These are phyloP conservation scores for Oryza brachyantha DNA, from an alignment of 176 grass and related monocot species.

Conservation along the genomic window DNA sequence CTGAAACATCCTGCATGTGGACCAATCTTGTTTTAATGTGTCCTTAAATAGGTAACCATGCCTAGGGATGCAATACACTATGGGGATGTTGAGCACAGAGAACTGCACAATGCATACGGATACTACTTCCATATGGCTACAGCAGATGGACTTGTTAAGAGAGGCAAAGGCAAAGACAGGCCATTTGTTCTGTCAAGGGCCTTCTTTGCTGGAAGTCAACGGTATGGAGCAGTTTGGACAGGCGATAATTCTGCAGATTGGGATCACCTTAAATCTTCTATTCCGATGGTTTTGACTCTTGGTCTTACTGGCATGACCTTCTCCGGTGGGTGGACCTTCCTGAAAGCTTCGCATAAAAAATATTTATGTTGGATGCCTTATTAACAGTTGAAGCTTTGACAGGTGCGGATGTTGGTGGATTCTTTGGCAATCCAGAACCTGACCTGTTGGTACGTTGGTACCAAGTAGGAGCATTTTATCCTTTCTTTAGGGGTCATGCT, in stretches of 20 bases:
- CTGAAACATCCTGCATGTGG: not conserved
- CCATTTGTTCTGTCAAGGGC: slow-evolving; percentile 98
- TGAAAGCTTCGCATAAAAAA: slow-evolving; percentile 10
- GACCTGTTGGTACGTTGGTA: slow-evolving; percentile 94
- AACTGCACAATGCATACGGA: slow-evolving; percentile 97
- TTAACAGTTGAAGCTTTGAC: slow-evolving; percentile 33
- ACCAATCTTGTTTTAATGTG: slow-evolving; percentile 18
- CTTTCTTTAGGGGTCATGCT: slow-evolving; percentile 93
- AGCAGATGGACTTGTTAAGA: slow-evolving; percentile 75
- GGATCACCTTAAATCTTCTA: slow-evolving; percentile 91
- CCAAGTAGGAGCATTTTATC: slow-evolving; percentile 96
- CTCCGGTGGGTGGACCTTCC: slow-evolving; percentile 61
- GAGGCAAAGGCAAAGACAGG: slow-evolving; percentile 80
- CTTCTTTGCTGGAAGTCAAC: slow-evolving; percentile 89
- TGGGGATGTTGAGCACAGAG: slow-evolving; percentile 81
- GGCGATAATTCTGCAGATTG: slow-evolving; percentile 92
- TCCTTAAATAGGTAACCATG: slow-evolving; percentile 74
- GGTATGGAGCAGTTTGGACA: slow-evolving; percentile 90
- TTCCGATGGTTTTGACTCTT: slow-evolving; percentile 93
- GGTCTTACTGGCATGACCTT: slow-evolving; percentile 92
- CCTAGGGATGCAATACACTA: slow-evolving; percentile 87
- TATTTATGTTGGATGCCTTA: not conserved
- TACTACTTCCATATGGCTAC: slow-evolving; percentile 99
- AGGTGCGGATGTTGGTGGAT: slow-evolving; percentile 97
- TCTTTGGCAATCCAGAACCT: slow-evolving; percentile 90